Percentiles rank a stretch among this genome's conserved stretches.
Conservation (phyloP, 1,284 basidiomycete genomes). For the Hortiboletus rubellus region DNA sequence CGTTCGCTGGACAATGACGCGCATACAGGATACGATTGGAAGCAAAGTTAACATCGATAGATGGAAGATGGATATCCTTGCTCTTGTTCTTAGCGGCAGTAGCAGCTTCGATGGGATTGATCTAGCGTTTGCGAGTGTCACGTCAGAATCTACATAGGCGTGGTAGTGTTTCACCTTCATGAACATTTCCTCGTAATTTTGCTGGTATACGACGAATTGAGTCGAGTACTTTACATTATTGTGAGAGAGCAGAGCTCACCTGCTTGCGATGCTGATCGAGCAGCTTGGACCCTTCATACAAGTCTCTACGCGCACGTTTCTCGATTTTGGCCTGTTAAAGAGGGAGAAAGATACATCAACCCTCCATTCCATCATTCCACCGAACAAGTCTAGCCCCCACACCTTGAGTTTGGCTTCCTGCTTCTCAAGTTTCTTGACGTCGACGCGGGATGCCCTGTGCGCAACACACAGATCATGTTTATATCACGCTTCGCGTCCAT, state of each 20-base stretch:
- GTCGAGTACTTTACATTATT: neutral
- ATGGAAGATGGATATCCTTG: conserved; percentile 94
- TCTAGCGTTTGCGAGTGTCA: conserved; percentile 43
- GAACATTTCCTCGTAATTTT: conserved; percentile 98
- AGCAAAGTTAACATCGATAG: conserved; percentile 94
- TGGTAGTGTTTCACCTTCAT: conserved; percentile 64
- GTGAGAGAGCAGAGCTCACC: conserved; percentile 40
- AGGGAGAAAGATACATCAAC: neutral
- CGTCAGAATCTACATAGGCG: neutral
- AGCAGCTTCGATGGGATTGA: conserved; percentile 91
- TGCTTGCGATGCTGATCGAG: conserved; percentile 92
- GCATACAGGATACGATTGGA: conserved; percentile 89
- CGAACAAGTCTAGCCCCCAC: neutral
- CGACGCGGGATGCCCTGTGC: conserved; percentile 86
- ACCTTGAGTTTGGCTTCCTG: conserved; percentile 96
- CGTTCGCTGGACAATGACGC: conserved; percentile 9
- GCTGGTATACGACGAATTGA: conserved; percentile 45
- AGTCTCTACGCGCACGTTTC: conserved; percentile 84
- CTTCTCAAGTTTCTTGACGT: conserved; percentile 97
- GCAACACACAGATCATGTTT: conserved; percentile 18
- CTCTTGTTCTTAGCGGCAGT: conserved; percentile 86
- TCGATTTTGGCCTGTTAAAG: conserved; percentile 85
- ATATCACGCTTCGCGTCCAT: conserved; percentile 4
- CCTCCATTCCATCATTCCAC: neutral
- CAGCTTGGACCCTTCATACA: conserved; percentile 96